Evolutionary conservation across 2,329 filamentous ascomycete genomes (phyloP), one percentile per base, ranked within the genome.

Genomic region (Drechslerella dactyloides): DNA sequence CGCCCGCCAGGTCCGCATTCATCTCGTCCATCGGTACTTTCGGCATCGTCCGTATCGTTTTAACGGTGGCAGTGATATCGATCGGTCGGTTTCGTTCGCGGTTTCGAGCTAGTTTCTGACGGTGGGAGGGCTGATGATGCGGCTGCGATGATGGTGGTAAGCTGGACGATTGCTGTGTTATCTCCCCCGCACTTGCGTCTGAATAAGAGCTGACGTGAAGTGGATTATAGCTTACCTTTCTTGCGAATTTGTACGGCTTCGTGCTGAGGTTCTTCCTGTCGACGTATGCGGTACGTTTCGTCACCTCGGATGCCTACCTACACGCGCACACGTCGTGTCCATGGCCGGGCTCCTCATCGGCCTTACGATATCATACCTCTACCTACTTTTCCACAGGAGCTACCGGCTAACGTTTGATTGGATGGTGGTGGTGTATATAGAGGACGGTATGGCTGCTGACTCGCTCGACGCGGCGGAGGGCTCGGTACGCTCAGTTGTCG

Each of bases 401-500:
- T n/a, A 5, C 23, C 55, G 27, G 15, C 23, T 52, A 1, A 11
- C 19, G 33, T 23, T 21, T 15, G 33, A 42, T 17, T 37, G 23
- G 24, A 11, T 21, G 42, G 37, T 69, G n/a, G 62, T 51, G 10
- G 15, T 42, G n/a, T 53, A 1, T 23, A 19, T 44, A 70, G 66
- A 72, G 60, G 35, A 40, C 64, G 44, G 27, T 50, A 27, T 70
- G 48, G 7, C 21, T 58, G 13, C 17, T 55, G 17, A 50, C 53
- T 13, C 53, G 48, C 13, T 51, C 59, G 24, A 40, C 57, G 7
- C 66, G 56, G 30, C 61, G 64, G 27, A 65, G 55, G 33, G 44
- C 51, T 33, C 46, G 65, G 19, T 37, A 54, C 2, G 50, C 55
- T 4, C 46, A 52, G 10, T 82, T 96, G 53, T 84, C 83, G 59